Conservation (phyloP, 768 basidiomycete genomes). For the Coprinellus aureogranulatus region DNA sequence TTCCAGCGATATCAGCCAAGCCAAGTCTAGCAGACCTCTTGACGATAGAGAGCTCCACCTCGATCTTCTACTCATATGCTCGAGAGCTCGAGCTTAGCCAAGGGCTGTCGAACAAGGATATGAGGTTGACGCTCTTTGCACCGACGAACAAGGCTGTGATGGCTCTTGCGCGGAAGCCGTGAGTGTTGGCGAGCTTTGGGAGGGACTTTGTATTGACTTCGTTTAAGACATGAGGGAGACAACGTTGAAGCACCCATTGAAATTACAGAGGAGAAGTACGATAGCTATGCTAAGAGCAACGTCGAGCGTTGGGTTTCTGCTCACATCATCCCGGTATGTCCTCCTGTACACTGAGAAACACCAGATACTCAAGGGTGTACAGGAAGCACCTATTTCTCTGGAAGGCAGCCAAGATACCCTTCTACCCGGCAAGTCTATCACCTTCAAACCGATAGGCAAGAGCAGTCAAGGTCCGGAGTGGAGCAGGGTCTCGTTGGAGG, state of each 20-base stretch:
- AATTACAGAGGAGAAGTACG: conserved; percentile 68
- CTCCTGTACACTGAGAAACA: background rate
- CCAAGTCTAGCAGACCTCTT: conserved; percentile 74
- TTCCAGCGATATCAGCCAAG: conserved; percentile 39
- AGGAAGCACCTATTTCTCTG: conserved; percentile 51
- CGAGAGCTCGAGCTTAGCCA: conserved; percentile 64
- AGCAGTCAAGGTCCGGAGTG: conserved; percentile 48
- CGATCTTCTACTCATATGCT: conserved; percentile 84
- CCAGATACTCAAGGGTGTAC: background rate
- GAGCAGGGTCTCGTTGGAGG: conserved; percentile 57
- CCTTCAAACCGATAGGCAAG: conserved; percentile 43
- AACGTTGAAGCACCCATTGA: conserved; percentile 41
- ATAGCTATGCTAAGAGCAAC: conserved; percentile 57
- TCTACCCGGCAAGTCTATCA: conserved; percentile 54
- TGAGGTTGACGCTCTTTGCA: conserved; percentile 62
- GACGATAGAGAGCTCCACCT: conserved; percentile 70
- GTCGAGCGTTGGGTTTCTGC: conserved; percentile 79
- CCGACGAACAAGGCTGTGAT: conserved; percentile 89
- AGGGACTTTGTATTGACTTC: background rate
- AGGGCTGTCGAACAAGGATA: conserved; percentile 39
- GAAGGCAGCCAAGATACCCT: conserved; percentile 53
- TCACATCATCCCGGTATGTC: conserved; percentile 75
- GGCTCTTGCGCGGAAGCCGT: conserved; percentile 81
- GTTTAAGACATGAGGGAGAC: conserved; percentile 59
- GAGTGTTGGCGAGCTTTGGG: conserved; percentile 28